Conservation (phyloP, 2,329 filamentous ascomycete species). For the Beauveria sp. region DNA sequence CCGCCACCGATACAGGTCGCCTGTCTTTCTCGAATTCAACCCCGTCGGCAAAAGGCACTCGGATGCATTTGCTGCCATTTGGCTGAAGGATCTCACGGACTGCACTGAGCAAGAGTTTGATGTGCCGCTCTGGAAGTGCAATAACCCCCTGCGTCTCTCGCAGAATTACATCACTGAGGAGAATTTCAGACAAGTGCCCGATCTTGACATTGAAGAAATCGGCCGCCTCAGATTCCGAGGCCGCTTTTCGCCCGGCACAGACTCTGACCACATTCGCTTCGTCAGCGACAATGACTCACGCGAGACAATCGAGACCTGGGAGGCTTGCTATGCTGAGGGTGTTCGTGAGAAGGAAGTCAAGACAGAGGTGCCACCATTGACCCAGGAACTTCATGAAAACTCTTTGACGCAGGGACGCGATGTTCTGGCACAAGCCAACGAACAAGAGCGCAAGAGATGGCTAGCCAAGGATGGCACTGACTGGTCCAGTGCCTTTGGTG, state of each 20-base stretch:
- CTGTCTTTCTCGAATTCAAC: slow-evolving; percentile 83
- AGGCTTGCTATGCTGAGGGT: slow-evolving; percentile 82
- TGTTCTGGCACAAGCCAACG: slow-evolving; percentile 63
- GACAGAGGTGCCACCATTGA: slow-evolving; percentile 62
- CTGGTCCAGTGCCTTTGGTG: slow-evolving; percentile 79
- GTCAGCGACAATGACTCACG: slow-evolving; percentile 80
- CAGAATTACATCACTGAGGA: slow-evolving; percentile 88
- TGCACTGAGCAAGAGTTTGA: slow-evolving; percentile 70
- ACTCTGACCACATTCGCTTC: slow-evolving; percentile 76
- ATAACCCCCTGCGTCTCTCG: slow-evolving; percentile 65
- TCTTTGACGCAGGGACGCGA: slow-evolving; percentile 75
- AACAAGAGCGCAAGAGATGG: slow-evolving; percentile 71
- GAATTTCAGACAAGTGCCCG: slow-evolving; percentile 62
- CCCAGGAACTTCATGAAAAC: slow-evolving; percentile 72
- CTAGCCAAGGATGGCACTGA: slow-evolving; percentile 72
- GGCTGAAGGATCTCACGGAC: slow-evolving; percentile 80
- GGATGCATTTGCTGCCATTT: slow-evolving; percentile 71
- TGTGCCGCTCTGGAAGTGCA: slow-evolving; percentile 84
- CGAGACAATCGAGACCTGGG: slow-evolving; percentile 92
- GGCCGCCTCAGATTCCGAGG: slow-evolving; percentile 75
- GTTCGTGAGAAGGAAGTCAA: slow-evolving; percentile 65
- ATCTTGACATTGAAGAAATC: slow-evolving; percentile 69
- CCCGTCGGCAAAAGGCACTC: slow-evolving; percentile 58
- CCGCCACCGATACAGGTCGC: slow-evolving; percentile 82
- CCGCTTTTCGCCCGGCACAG: slow-evolving; percentile 83